phyloP scores from a whole-genome alignment of 495 filamentous ascomycete genomes.

The Saxophila tyrrhenica region DNA sequence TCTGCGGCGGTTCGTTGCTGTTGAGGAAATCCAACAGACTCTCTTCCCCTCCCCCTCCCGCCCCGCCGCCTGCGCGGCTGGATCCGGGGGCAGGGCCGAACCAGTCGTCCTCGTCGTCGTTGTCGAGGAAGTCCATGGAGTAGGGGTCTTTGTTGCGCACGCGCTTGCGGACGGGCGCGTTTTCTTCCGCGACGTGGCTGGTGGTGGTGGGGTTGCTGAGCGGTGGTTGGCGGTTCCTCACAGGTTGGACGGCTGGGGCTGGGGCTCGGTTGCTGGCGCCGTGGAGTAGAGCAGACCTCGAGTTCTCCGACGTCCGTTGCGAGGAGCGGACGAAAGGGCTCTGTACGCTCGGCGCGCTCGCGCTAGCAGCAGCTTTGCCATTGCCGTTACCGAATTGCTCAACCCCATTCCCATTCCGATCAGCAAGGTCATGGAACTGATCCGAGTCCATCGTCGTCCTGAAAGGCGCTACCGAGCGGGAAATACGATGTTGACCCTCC shows the following conservation, averaged over 20 bases:
- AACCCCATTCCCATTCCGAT: no score
- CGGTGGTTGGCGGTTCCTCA: not conserved
- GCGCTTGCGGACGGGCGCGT: slow-evolving; percentile 47
- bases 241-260: slow-evolving; percentile 20
- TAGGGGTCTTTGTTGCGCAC: slow-evolving; percentile 79
- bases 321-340: not conserved
- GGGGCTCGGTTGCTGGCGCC: not conserved
- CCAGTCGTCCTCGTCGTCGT: slow-evolving; percentile 57
- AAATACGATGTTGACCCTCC: slow-evolving; percentile 53
- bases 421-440: slow-evolving; percentile 41
- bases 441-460: slow-evolving; percentile 77
- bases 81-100: slow-evolving; percentile 26
- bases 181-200: not conserved
- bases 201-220: not conserved
- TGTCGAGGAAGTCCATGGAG: slow-evolving; percentile 75
- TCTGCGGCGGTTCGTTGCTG: slow-evolving; percentile 63
- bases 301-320: slow-evolving; percentile 37
- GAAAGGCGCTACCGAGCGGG: slow-evolving; percentile 76
- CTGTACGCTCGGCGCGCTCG: not conserved
- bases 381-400: no score
- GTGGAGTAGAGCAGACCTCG: slow-evolving; percentile 44
- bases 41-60: no score
- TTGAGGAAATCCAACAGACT: slow-evolving; percentile 82
- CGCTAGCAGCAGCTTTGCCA: no score
- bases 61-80: slow-evolving; percentile 24